These are phyloP conservation scores for Phytophthora multivora DNA, from an alignment of 352 stramenopile species.

Conservation along the genomic window DNA sequence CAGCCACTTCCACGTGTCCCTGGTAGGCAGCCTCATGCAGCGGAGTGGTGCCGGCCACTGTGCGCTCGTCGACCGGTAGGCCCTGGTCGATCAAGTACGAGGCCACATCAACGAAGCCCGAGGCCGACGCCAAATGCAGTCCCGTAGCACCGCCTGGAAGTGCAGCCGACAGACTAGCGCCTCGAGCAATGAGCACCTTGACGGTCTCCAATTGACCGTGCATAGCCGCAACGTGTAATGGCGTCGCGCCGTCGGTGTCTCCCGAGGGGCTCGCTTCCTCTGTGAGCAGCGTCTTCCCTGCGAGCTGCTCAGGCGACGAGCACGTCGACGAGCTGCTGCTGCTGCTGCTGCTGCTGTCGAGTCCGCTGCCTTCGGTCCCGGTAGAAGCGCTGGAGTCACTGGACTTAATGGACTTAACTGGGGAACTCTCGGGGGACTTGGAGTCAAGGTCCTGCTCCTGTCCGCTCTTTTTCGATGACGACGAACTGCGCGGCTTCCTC, in stretches of 20 bases:
- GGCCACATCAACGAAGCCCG: slow-evolving; percentile 48
- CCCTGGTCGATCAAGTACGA: slow-evolving; percentile 48
- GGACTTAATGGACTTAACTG: slow-evolving; percentile 27
- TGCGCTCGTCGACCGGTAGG: slow-evolving; percentile 42
- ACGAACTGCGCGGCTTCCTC: slow-evolving; percentile 20
- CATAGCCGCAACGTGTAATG: slow-evolving; percentile 60
- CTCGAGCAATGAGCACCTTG: slow-evolving; percentile 45
- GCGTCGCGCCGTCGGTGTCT: slow-evolving; percentile 49
- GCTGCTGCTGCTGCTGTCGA: slow-evolving; percentile 30
- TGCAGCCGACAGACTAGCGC: slow-evolving; percentile 47
- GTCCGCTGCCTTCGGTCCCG: slow-evolving; percentile 18
- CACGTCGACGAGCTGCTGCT: slow-evolving; percentile 35
- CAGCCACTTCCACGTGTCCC: slow-evolving; percentile 49
- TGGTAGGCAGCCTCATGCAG: slow-evolving; percentile 58
- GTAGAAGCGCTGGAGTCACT: slow-evolving; percentile 32
- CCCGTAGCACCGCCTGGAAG: slow-evolving; percentile 49
- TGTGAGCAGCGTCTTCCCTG: slow-evolving; percentile 22
- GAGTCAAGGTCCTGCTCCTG: slow-evolving; percentile 16
- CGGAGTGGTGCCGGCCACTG: slow-evolving; percentile 46
- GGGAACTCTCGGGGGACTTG: slow-evolving; percentile 24
- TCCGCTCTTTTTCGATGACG: slow-evolving; percentile 32
- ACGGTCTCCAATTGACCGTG: slow-evolving; percentile 68
- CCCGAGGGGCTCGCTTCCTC: slow-evolving; percentile 24
- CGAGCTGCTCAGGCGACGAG: slow-evolving; percentile 34
- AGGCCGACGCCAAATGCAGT: slow-evolving; percentile 58